Evolutionary conservation across 805 yeast genomes (phyloP).

Genomic region (Yarrowia sp.): DNA sequence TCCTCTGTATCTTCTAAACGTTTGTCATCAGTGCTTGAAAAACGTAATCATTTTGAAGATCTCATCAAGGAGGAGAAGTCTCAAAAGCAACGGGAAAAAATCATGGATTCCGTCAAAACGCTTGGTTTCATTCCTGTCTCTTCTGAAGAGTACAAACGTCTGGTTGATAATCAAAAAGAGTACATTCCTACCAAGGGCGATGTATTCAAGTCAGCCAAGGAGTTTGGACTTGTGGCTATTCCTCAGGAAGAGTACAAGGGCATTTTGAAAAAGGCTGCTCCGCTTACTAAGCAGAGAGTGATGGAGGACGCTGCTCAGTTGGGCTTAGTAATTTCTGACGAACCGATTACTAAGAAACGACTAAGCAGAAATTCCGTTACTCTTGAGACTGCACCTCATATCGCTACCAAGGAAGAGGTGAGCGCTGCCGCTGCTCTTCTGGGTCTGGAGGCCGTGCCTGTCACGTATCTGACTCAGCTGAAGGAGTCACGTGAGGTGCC

Average conservation of each 20-base stretch:
- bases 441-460: conserved; percentile 31
- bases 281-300: conserved; percentile 33
- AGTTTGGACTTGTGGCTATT: conserved; percentile 46
- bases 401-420: conserved; percentile 33
- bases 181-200: conserved; percentile 40
- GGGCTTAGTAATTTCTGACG: conserved; percentile 29
- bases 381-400: conserved; percentile 1
- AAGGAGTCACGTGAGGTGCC: conserved; percentile 6
- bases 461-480: conserved; percentile 23
- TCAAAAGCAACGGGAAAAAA: conserved; percentile 32
- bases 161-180: conserved; percentile 37
- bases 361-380: neutral
- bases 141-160: conserved; percentile 40
- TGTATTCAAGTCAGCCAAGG: conserved; percentile 42
- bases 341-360: neutral
- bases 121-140: conserved; percentile 41
- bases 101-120: conserved; percentile 36
- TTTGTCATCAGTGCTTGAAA: conserved; percentile 35
- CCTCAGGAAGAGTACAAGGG: conserved; percentile 47
- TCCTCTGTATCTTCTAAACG: conserved; percentile 21
- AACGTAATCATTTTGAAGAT: conserved; percentile 38
- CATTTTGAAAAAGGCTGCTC: conserved; percentile 36
- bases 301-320: conserved; percentile 36
- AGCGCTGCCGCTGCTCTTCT: conserved; percentile 33
- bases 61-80: conserved; percentile 32